Evolutionary conservation across 306 rosid genomes (phyloP).

Genomic region (Prunus davidiana): DNA sequence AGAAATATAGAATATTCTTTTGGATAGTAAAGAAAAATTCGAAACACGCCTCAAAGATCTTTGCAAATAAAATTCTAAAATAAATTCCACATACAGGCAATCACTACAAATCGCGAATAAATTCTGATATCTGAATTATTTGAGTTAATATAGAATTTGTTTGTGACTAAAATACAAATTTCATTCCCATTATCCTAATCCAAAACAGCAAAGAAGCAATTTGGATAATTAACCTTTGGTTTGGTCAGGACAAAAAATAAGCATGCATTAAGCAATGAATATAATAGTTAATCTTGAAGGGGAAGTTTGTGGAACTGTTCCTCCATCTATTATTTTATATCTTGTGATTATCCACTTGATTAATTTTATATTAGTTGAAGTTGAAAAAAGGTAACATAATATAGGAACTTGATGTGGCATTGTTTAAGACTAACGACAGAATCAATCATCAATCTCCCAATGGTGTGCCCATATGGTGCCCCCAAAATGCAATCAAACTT

Average conservation of each 20-base stretch:
- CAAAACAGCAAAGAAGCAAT: background rate
- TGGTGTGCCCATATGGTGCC: background rate
- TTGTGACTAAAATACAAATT: too few species aligned
- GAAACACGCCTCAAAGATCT: too few species aligned
- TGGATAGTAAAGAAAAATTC: too few species aligned
- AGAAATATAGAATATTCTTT: background rate
- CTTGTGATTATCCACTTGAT: slow-evolving; percentile 9
- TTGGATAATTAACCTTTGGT: background rate
- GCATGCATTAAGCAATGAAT: background rate
- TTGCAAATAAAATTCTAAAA: too few species aligned
- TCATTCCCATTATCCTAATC: background rate
- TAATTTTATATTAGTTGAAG: background rate
- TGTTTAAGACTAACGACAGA: background rate
- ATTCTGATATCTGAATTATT: too few species aligned
- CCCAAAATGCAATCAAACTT: background rate
- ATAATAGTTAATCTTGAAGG: background rate
- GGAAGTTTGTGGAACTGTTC: background rate
- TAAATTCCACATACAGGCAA: too few species aligned
- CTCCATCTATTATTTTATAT: background rate
- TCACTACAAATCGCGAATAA: too few species aligned
- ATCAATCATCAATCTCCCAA: background rate
- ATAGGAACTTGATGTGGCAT: background rate
- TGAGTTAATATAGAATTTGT: too few species aligned
- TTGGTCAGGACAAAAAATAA: background rate
- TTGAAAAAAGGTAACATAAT: slow-evolving; percentile 7